phyloP scores from a whole-genome alignment of 495 filamentous ascomycete genomes.

The Aspergillus olivimuriae region DNA sequence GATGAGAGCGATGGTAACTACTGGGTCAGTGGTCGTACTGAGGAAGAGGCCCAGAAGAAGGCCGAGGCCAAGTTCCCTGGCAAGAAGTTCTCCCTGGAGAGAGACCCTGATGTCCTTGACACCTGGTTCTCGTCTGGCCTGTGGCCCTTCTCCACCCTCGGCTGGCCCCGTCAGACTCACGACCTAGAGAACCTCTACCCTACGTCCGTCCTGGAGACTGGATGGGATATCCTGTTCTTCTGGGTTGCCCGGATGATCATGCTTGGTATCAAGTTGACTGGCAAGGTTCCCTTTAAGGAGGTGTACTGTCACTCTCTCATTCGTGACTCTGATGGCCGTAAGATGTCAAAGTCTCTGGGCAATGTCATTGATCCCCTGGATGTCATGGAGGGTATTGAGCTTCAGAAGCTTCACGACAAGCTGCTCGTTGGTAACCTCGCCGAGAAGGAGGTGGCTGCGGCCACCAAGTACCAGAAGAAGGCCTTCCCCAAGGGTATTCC shows the following conservation, averaged over 20 bases:
- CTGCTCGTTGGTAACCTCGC: constrained; percentile 64
- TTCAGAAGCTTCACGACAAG: constrained; percentile 64
- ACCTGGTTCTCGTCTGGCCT: constrained; percentile 80
- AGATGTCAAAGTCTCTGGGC: constrained; percentile 80
- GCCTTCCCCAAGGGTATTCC: constrained; percentile 78
- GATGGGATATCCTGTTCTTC: constrained; percentile 85
- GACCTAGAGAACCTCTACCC: constrained; percentile 68
- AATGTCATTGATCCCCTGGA: constrained; percentile 81
- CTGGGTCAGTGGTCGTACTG: constrained; percentile 65
- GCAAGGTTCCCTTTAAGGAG: constrained; percentile 69
- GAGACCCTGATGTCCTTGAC: constrained; percentile 71
- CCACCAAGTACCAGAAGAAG: constrained; percentile 71
- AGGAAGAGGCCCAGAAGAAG: constrained; percentile 57
- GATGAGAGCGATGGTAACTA: constrained; percentile 47
- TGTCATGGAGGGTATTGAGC: constrained; percentile 66
- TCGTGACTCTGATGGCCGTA: constrained; percentile 70
- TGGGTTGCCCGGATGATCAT: constrained; percentile 85
- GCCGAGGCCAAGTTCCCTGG: constrained; percentile 61
- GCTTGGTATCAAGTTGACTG: constrained; percentile 69
- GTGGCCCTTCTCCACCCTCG: constrained; percentile 77
- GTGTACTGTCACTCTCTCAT: constrained; percentile 75
- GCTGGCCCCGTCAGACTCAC: constrained; percentile 66
- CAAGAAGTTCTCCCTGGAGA: constrained; percentile 59
- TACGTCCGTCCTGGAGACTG: constrained; percentile 69
- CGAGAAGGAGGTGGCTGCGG: constrained; percentile 64